phyloP scores from a whole-genome alignment of 225 moss, liverwort and hornwort species.

The Physcomitrellopsis africana region DNA sequence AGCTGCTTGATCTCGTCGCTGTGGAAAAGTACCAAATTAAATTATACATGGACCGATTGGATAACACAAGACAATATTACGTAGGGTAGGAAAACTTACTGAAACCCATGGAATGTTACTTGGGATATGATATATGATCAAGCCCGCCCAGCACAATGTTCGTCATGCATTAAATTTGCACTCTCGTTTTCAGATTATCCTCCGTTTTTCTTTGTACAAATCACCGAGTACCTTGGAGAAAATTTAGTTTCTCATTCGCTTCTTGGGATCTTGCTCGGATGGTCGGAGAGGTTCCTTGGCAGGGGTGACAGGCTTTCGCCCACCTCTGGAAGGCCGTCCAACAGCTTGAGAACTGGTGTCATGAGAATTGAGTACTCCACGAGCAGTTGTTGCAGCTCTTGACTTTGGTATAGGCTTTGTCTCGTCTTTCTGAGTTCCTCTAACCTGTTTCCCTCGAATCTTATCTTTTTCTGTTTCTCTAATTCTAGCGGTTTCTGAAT shows the following conservation, averaged over 20 bases:
- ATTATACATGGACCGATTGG: no score
- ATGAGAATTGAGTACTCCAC: conserved; percentile 31
- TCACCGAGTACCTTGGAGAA: no score
- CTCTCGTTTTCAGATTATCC: no score
- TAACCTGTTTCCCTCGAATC: conserved; percentile 10
- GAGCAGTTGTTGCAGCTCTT: conserved; percentile 26
- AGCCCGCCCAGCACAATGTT: no score
- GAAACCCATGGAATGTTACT: no score
- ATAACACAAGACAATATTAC: no score
- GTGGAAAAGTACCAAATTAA: no score
- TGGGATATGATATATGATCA: no score
- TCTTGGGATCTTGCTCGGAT: conserved; percentile 39
- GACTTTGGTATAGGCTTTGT: conserved; percentile 28
- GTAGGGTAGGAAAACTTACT: no score
- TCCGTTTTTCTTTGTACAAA: no score
- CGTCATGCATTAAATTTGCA: no score
- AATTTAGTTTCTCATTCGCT: conserved; percentile 47
- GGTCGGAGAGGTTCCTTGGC: conserved; percentile 33
- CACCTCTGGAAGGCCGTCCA: conserved; percentile 40
- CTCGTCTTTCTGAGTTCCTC: conserved; percentile 29
- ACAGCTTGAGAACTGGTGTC: conserved; percentile 27
- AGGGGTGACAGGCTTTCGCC: conserved; percentile 31
- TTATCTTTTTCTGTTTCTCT: conserved; percentile 36
- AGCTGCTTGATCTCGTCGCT: no score
- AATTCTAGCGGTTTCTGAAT: conserved; percentile 30